Base-by-base conservation (phyloP, 108 stramenopile genomes). In the Cyclotella kingstonii region DNA sequence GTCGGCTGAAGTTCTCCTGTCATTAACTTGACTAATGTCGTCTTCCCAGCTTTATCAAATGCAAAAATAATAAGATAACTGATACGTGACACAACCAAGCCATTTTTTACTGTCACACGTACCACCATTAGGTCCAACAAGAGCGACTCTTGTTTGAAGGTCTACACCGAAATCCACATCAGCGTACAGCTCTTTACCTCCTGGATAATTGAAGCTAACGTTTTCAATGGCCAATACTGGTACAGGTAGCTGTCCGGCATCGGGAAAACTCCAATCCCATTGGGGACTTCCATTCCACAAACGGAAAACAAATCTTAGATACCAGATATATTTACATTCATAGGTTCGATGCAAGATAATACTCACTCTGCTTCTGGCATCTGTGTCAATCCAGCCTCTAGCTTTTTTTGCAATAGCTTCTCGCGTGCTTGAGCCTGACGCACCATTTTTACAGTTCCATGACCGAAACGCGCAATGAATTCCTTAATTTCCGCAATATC, bases 401-500 rank as follows among this genome's bases (percentile, higher is more conserved):
- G 60, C 67, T 94, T 94, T 82, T 94, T 96, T 45, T 81, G 77
- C 38, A 94, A 68, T 22, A 96, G 54, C 75, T 96, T 94, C 70
- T 96, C 92, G 36, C 95, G 86, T 15, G 90, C 72, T 63, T 96
- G 92, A 23, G 93, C 91, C 77, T 96, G 93, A 40, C 91, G 85
- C 11, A 94, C 93, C 93, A 96, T 89, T 60, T 96, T 96, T n/a
- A 86, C 91, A 14, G 93, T 94, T 23, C 93, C 93, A 73, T 94
- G 91, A 84, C 93, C 95, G 84, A 94, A 95, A 18, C 91, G 82
- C n/a, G 93, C 89, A 77, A 96, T 96, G 76, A 96, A 93, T 42
- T 90, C 87, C 50, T 96, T 96, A 80, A 93, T 93, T 58, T 93
- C 89, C 15, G 83, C 85, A 70, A 99, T 99, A 60, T 99, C 95